Conservation (phyloP, 108 stramenopile species). For the Cyclotella cryptica region DNA sequence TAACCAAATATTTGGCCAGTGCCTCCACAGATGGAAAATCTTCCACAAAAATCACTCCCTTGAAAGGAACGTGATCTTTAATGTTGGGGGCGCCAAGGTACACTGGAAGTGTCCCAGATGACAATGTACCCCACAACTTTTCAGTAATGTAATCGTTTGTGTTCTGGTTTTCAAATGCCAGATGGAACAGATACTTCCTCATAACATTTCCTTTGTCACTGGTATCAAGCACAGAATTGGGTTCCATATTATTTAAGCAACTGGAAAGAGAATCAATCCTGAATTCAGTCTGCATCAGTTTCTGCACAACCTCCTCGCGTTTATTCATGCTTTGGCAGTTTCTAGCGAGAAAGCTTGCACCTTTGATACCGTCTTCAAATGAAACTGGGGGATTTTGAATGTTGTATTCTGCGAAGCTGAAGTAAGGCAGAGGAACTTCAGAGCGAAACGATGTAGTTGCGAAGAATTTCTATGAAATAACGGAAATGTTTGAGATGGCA, state of each 20-base stretch:
- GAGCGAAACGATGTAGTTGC: conserved; percentile 74
- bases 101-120: conserved; percentile 68
- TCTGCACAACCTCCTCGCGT: conserved; percentile 60
- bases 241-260: conserved; percentile 69
- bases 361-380: conserved; percentile 60
- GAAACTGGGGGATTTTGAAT: conserved; percentile 57
- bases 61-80: conserved; percentile 34
- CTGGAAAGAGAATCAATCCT: conserved; percentile 62
- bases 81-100: conserved; percentile 51
- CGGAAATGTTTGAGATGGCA: not conserved
- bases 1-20: conserved; percentile 57
- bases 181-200: conserved; percentile 64
- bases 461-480: conserved; percentile 44
- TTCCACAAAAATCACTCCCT: conserved; percentile 59
- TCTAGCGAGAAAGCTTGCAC: conserved; percentile 66
- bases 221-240: conserved; percentile 10
- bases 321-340: conserved; percentile 64
- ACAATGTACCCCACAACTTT: conserved; percentile 73
- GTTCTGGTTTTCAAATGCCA: conserved; percentile 69
- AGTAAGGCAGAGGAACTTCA: conserved; percentile 72
- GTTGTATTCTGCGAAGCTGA: conserved; percentile 11
- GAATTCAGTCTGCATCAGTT: conserved; percentile 39
- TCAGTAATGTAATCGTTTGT: conserved; percentile 80
- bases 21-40: conserved; percentile 53
- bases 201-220: conserved; percentile 32